A percentile compares a stretch with the other conserved stretches of the same genome.
Evolutionary conservation across 176 grass and related monocot species (phyloP).

Genomic region (Urochloa ruziziensis): DNA sequence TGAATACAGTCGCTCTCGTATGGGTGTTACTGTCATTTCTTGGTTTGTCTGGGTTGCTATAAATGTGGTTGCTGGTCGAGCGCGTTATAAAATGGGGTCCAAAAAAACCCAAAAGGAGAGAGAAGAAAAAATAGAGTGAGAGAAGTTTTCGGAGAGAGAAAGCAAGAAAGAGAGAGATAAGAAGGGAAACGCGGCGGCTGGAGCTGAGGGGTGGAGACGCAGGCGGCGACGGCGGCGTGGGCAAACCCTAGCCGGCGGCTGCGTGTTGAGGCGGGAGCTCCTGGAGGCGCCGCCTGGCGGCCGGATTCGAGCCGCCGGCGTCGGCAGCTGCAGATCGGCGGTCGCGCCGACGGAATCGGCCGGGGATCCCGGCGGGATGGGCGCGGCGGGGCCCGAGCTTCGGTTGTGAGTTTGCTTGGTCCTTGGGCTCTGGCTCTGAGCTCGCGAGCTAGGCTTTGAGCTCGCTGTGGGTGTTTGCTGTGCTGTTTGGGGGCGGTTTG

Average conservation of each 20-base stretch:
- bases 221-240: conserved; percentile 14
- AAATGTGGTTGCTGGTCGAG: conserved; percentile 10
- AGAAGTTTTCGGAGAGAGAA: conserved; percentile 51
- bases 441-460: not conserved
- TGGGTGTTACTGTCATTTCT: not conserved
- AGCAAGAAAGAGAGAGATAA: conserved; percentile 26
- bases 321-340: conserved; percentile 53
- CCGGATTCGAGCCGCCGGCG: conserved; percentile 27
- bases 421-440: not conserved
- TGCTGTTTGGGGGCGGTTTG: conserved; percentile 15
- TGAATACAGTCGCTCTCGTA: not conserved
- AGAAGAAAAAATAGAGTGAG: conserved; percentile 43
- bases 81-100: conserved; percentile 42
- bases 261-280: not conserved
- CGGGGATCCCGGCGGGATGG: conserved; percentile 44
- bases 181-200: conserved; percentile 47
- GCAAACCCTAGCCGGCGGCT: conserved; percentile 48
- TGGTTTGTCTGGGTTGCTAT: conserved; percentile 26
- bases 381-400: not conserved
- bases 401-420: conserved; percentile 6
- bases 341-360: conserved; percentile 55
- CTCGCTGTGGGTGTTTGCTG: not conserved
- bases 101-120: conserved; percentile 34
- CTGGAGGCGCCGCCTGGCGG: not conserved
- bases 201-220: conserved; percentile 14